Evolutionary conservation across 306 rosid species (phyloP), one percentile per base, ranked within the genome.

Genomic region (Quercus glauca): DNA sequence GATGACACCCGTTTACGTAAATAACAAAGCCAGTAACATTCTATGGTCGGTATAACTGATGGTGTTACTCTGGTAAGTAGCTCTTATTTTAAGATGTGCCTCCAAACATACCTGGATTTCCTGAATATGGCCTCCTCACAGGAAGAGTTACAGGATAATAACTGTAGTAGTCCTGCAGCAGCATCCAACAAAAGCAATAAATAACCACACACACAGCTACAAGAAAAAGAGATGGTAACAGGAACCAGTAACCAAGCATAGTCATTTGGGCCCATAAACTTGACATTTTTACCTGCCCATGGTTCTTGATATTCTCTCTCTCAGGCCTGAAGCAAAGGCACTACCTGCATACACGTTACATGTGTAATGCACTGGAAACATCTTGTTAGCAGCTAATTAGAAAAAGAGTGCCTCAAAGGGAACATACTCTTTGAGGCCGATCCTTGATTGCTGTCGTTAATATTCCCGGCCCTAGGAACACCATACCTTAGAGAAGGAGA

Each of bases 271-370:
- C 71, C 45, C n/a, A 68, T 69, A 63, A n/a, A 14, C 56, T 75
- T 79, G 57, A n/a, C 23, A 74, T 69, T 57, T 77, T 76, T 64
- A 86, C 92, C 70, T 56, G 91, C 98, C 93, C 93, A 91, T 67
- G 97, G 97, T 78, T 91, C 97, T 76, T 61, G 67, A 86, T 91
- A 92, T 71, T 95, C 97, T 89, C 87, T 83, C 88, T 58, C 45
- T 77, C 21, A 1, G 18, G 9, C 67, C 90, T 23, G 82, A 35
- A 33, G 76, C 59, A 25, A 70, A 82, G 74, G 78, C 80, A 76
- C 81, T 63, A 79, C 57, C 83, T 35, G 74, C 73, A 67, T 67
- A 73, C 76, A 67, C 29, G 69, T 84, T 55, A 26, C 73, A 49
- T 49, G 58, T 33, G 51, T 25, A 73, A 71, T 77, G 73, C 70